These are phyloP conservation scores for Collariella sp. DNA, from an alignment of 495 filamentous ascomycete species.

Conservation along the genomic window DNA sequence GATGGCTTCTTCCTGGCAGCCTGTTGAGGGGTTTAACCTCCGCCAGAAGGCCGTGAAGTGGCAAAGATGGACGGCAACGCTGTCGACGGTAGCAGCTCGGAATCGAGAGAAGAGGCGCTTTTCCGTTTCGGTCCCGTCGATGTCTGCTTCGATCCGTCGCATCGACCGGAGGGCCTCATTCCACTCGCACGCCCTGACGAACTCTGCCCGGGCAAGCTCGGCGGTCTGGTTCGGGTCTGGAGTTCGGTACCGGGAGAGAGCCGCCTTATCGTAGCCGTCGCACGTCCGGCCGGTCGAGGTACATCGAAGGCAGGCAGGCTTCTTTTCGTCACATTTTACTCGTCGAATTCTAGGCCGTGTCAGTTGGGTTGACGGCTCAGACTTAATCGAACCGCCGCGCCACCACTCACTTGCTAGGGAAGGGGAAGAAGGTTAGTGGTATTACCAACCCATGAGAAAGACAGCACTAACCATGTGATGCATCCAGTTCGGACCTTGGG, in stretches of 20 bases:
- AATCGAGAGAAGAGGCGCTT: slow-evolving; percentile 29
- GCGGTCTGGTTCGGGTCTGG: slow-evolving; percentile 7
- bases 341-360: slow-evolving; percentile 19
- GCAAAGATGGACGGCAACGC: slow-evolving; percentile 10
- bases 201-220: slow-evolving; percentile 26
- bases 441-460: not conserved
- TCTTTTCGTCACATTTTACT: slow-evolving; percentile 38
- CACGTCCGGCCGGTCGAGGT: slow-evolving; percentile 37
- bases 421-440: not conserved
- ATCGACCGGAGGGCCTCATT: slow-evolving; percentile 28
- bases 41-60: slow-evolving; percentile 30
- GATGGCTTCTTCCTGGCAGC: slow-evolving; percentile 30
- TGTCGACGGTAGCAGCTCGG: slow-evolving; percentile 12
- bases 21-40: slow-evolving; percentile 25
- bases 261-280: slow-evolving; percentile 32
- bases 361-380: not conserved
- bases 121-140: slow-evolving; percentile 30
- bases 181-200: slow-evolving; percentile 25
- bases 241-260: slow-evolving; percentile 14
- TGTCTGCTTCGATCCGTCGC: slow-evolving; percentile 29
- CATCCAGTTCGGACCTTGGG: slow-evolving; percentile 29
- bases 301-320: slow-evolving; percentile 34
- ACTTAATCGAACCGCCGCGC: not conserved
- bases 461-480: slow-evolving; percentile 23
- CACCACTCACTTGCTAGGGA: slow-evolving; percentile 18